Evolutionary conservation across 2,329 filamentous ascomycete species (phyloP).

Genomic region (Neofusicoccum sp.): DNA sequence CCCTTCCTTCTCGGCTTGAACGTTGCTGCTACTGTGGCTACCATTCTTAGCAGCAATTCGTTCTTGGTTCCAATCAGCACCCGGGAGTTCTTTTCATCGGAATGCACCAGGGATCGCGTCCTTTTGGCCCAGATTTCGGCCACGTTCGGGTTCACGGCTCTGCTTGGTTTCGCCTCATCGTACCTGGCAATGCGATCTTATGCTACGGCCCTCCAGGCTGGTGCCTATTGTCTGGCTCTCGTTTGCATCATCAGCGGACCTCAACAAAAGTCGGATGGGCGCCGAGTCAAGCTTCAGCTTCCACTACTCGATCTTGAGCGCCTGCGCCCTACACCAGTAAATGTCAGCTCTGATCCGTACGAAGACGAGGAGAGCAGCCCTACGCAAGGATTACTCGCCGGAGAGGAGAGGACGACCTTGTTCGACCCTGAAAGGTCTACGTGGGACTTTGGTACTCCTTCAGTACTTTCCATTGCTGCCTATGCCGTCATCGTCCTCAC

Average conservation of each 20-base stretch:
- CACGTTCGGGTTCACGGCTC: constrained; percentile 18
- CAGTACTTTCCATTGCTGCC: constrained; percentile 13
- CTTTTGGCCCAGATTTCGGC: constrained; percentile 11
- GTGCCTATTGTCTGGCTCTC: constrained; percentile 18
- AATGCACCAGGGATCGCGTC: not conserved
- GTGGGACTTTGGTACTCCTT: not conserved
- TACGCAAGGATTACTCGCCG: not conserved
- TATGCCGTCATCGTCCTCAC: constrained; percentile 7
- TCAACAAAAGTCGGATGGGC: not conserved
- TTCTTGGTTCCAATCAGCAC: constrained; percentile 22
- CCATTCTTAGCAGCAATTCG: constrained; percentile 23
- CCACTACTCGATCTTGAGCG: constrained; percentile 7
- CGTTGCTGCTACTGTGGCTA: constrained; percentile 16
- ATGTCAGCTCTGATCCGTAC: not conserved
- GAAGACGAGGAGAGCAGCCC: constrained; percentile 7
- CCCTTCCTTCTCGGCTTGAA: constrained; percentile 20
- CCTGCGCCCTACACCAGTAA: not conserved
- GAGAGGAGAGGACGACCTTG: not conserved
- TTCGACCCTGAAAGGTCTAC: not conserved
- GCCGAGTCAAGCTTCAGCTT: not conserved
- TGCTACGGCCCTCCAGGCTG: constrained; percentile 21
- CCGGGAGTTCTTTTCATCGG: not conserved
- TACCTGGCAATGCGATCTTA: constrained; percentile 23
- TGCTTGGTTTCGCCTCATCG: constrained; percentile 20
- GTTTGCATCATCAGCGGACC: constrained; percentile 19